Base-by-base conservation (phyloP, 2,329 filamentous ascomycete species). In the Elsinoe necatrix region DNA sequence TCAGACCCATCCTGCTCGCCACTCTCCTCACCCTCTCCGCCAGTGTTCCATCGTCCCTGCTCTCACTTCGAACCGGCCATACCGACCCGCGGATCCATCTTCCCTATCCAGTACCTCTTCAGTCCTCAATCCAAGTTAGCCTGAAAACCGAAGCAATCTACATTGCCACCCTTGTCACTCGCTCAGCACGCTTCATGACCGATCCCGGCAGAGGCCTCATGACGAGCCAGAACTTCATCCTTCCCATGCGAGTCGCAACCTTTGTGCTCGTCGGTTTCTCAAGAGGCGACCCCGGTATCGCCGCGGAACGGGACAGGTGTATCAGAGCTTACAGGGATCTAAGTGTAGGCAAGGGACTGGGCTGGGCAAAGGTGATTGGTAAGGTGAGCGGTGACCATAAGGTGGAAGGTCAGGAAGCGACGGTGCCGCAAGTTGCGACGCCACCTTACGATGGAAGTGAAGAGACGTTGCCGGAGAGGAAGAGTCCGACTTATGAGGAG, bases 71-170 rank as follows among this genome's bases (percentile, higher is more conserved):
- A 23, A 35, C 27, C 2, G 23, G 39, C 41, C 31, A 37, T n/a
- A 16, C 12, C 29, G 29, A 56, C 8, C 41, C 54, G 9, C 42
- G 42, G 8, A 45, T 25, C 37, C 54, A 55, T 23, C 37, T 43
- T 8, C 37, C 52, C 35, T 21, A 29, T 21, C 41, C 23, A 2
- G n/a, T 3, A 23, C 63, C 63, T 3, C 61, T 63, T 0, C 65
- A 66, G 69, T 66, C 63, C 73, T 62, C 63, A 70, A 59, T 72
- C 37, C 61, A 70, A 63, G 60, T 74, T 64, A 87, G 83, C 54
- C 78, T 86, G 11, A 87, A 84, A 0, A 84, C 88, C 68, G 85
- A 88, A 68, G 89, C 89, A 64, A 74, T 89, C 11, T 84, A 87
- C 69, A 76, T 89, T 1, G 85, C 89, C 65, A 80, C 86, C 42